Evolutionary conservation across 176 grass and related monocot species (phyloP).

Genomic region (Cocos nucifera): DNA sequence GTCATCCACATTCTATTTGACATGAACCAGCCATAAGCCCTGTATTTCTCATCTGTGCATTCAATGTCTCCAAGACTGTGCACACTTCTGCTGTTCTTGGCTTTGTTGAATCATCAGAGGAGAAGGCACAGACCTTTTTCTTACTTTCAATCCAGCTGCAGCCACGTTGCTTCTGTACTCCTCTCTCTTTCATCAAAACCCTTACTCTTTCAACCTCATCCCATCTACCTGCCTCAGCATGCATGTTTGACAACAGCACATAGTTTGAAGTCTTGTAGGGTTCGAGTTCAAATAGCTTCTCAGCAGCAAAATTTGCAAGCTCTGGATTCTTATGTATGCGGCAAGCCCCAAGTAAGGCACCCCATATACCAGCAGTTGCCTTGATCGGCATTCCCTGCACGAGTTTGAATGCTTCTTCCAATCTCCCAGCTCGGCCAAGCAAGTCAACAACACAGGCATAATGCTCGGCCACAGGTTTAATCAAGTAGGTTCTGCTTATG

Average conservation of each 20-base stretch:
- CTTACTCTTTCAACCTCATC: constrained; percentile 46
- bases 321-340: constrained; percentile 42
- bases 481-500: constrained; percentile 23
- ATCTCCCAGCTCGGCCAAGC: constrained; percentile 42
- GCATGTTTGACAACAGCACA: constrained; percentile 50
- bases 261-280: constrained; percentile 47
- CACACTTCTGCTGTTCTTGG: constrained; percentile 3
- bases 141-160: constrained; percentile 34
- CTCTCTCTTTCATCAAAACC: constrained; percentile 40
- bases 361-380: constrained; percentile 41
- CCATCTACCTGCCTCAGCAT: constrained; percentile 43
- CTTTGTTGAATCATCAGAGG: constrained; percentile 7
- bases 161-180: constrained; percentile 35
- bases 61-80: neutral
- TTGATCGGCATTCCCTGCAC: constrained; percentile 39
- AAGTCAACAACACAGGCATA: constrained; percentile 54
- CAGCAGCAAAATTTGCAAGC: constrained; percentile 27
- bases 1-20: constrained; percentile 4
- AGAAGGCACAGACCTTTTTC: constrained; percentile 16
- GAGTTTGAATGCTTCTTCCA: constrained; percentile 38
- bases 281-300: constrained; percentile 42
- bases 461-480: constrained; percentile 46
- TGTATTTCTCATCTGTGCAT: constrained; percentile 4
- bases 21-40: neutral
- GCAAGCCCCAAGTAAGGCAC: constrained; percentile 53